These are phyloP conservation scores for Tetrahymena elliotti DNA, from an alignment of 73 alveolate genomes.

Conservation along the genomic window DNA sequence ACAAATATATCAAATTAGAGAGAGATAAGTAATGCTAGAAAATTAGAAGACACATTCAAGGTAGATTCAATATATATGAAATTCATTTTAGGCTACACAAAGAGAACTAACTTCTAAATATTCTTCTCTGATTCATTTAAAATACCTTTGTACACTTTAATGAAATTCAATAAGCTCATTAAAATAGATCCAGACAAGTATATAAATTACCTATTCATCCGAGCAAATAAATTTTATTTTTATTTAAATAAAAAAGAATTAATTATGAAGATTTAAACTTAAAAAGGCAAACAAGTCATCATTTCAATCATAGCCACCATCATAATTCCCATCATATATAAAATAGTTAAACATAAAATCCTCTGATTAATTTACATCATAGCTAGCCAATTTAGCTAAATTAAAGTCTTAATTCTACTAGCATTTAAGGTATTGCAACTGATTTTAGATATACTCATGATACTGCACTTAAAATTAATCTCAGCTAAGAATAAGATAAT, in stretches of 20 bases:
- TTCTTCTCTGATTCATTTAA: neutral
- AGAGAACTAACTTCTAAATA: neutral
- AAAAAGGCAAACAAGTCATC: neutral
- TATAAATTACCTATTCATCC: neutral
- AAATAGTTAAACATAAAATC: too few species aligned
- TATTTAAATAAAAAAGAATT: neutral
- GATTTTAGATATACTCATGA: neutral
- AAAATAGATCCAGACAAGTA: neutral
- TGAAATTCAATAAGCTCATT: neutral
- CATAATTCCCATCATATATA: neutral
- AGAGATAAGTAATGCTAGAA: neutral
- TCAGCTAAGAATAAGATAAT: neutral
- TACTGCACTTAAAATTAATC: neutral
- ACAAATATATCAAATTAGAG: neutral
- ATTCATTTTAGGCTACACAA: neutral
- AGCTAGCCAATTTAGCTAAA: neutral
- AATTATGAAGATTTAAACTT: neutral
- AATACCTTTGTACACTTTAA: neutral
- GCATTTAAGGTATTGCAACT: neutral
- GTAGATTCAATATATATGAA: neutral
- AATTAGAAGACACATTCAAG: neutral
- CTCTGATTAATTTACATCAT: neutral
- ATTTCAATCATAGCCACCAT: neutral
- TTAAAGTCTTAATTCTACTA: neutral
- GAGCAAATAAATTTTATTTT: neutral